phyloP scores from a whole-genome alignment of 192 early-diverging fungal species.

The Geosiphon pyriformis region DNA sequence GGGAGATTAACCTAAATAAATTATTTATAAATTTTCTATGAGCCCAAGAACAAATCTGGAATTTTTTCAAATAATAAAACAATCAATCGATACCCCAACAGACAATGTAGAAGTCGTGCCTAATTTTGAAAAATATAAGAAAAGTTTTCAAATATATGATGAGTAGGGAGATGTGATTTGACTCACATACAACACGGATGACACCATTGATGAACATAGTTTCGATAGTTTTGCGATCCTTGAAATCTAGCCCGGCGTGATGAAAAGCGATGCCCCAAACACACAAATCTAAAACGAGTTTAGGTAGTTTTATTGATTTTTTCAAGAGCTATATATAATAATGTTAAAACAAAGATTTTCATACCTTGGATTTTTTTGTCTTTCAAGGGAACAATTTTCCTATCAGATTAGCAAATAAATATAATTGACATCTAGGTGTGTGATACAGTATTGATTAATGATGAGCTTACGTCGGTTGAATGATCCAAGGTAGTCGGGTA shows the following conservation, averaged over 20 bases:
- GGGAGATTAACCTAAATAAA: conserved; percentile 68
- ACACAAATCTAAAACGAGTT: neutral
- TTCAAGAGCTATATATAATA: too few species aligned
- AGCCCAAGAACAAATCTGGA: too few species aligned
- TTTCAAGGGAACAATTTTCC: neutral
- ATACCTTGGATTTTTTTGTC: conserved; percentile 10
- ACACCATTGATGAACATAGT: conserved; percentile 42
- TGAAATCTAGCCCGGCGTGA: conserved; percentile 45
- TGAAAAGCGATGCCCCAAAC: conserved; percentile 61
- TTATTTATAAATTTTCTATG: too few species aligned
- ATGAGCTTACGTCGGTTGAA: conserved; percentile 1
- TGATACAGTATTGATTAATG: too few species aligned
- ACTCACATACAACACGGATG: conserved; percentile 56
- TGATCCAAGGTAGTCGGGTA: neutral
- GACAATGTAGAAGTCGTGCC: conserved; percentile 69
- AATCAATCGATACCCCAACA: conserved; percentile 62
- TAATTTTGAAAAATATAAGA: conserved; percentile 28
- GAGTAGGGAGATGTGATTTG: too few species aligned
- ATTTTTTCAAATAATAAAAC: too few species aligned
- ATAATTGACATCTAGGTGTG: too few species aligned
- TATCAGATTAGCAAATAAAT: too few species aligned
- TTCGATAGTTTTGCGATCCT: conserved; percentile 50
- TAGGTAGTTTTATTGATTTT: neutral
- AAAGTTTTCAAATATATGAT: too few species aligned
- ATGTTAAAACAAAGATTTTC: too few species aligned